Evolutionary conservation across 352 stramenopile genomes (phyloP), one percentile per base, ranked within the genome.

Genomic region (Globisporangium viniferum): DNA sequence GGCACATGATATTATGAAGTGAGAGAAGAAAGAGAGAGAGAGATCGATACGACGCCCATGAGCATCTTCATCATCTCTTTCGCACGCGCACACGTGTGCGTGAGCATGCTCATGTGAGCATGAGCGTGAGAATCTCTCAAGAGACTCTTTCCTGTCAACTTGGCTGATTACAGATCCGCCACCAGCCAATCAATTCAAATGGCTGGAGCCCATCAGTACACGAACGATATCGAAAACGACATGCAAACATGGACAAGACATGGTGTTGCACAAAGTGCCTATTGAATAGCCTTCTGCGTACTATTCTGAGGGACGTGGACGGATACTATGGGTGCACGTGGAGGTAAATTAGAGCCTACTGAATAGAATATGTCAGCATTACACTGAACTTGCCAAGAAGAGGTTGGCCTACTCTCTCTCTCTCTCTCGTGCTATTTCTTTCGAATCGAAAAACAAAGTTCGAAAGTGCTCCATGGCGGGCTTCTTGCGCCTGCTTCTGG

Each of bases 361-460:
- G 44, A 51, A 24, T 24, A 24, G 18, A 12, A 51, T 51, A 24
- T 51, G 44, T 22, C 44, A 51, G 44, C 41, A 2, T 49, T 5
- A 10, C 41, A 15, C 41, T 49, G 41, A 22, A 49, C 15, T n/a
- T 20, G 41, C 41, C 41, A 49, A 49, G 9, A 49, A 22, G 5
- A 15, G 20, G 9, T 9, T 3, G 41, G 2, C 15, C 41, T 2
- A 49, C 15, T 49, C 41, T 48, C 14, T 49, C 15, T 48, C 14
- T 49, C 15, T 22, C 15, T 18, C 7, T n/a, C 5, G 39, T 46
- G 31, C 9, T 39, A 8, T 39, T 51, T 51, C 44, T 51, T 51
- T 51, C 44, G 44, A 51, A 51, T 51, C 44, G 44, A 51, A 51
- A 49, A 51, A 51, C 44, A 51, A 51, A 51, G 18, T 24, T 51